phyloP scores from a whole-genome alignment of 2,329 filamentous ascomycete genomes.

The Phialocephala sp. region DNA sequence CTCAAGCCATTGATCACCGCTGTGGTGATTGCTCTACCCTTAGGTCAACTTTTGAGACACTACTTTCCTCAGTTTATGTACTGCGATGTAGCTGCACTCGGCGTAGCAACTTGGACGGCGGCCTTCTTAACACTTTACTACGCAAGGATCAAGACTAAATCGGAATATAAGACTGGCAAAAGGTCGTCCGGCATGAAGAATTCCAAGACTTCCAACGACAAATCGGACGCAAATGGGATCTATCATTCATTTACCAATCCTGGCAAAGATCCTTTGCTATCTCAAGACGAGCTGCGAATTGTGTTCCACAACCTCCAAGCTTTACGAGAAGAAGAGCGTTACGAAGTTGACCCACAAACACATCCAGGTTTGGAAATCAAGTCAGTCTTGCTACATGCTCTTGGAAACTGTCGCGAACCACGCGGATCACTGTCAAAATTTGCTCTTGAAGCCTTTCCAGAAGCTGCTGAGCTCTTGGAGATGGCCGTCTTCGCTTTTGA shows the following conservation, averaged over 20 bases:
- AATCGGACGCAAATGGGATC: slow-evolving; percentile 21
- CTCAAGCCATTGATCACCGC: slow-evolving; percentile 26
- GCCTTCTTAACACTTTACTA: slow-evolving; percentile 54
- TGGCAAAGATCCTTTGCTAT: slow-evolving; percentile 51
- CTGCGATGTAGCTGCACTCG: slow-evolving; percentile 22
- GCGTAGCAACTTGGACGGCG: slow-evolving; percentile 46
- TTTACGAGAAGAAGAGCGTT: slow-evolving; percentile 50
- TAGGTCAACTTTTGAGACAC: slow-evolving; percentile 21
- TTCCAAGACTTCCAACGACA: slow-evolving; percentile 19
- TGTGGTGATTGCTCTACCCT: slow-evolving; percentile 19
- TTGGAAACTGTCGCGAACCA: slow-evolving; percentile 33
- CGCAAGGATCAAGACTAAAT: slow-evolving; percentile 55
- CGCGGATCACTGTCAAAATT: slow-evolving; percentile 39
- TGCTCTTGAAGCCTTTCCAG: slow-evolving; percentile 51
- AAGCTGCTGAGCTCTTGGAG: slow-evolving; percentile 43
- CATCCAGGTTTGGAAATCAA: slow-evolving; percentile 51
- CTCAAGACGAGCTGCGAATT: slow-evolving; percentile 55
- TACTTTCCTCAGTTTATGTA: slow-evolving; percentile 20
- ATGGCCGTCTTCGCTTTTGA: slow-evolving; percentile 30
- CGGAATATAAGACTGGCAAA: slow-evolving; percentile 43
- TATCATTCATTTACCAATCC: slow-evolving; percentile 32
- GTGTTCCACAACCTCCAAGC: slow-evolving; percentile 50
- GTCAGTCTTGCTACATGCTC: slow-evolving; percentile 47
- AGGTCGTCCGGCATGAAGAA: not conserved
- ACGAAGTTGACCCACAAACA: slow-evolving; percentile 49